phyloP scores from a whole-genome alignment of 2,329 filamentous ascomycete genomes.

The Albifimbria verrucaria region DNA sequence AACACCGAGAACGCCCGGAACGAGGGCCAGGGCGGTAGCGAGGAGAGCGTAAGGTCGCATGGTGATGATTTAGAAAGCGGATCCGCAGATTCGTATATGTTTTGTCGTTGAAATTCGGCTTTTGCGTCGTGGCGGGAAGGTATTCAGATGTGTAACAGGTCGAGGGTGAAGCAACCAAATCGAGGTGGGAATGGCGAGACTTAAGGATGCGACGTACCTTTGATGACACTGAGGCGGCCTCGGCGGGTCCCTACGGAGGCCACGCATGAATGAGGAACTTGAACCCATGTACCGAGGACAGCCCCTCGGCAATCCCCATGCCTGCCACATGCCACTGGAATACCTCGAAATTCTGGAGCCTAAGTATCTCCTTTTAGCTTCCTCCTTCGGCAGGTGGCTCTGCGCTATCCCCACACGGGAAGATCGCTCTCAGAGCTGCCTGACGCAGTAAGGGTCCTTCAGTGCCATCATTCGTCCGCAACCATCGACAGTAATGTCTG shows the following conservation, averaged over 20 bases:
- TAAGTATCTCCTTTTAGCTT: not conserved
- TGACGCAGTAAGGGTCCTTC: not conserved
- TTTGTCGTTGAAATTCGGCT: not conserved
- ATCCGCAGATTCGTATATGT: too few relatives aligned
- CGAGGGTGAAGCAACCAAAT: too few relatives aligned
- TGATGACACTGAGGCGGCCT: too few relatives aligned
- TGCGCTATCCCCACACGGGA: not conserved
- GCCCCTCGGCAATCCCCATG: not conserved
- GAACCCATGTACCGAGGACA: too few relatives aligned
- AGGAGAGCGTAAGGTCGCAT: conserved; percentile 64
- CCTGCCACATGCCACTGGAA: not conserved
- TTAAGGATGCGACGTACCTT: too few relatives aligned
- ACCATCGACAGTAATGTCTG: too few relatives aligned
- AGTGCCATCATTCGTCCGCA: too few relatives aligned
- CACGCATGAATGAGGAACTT: too few relatives aligned
- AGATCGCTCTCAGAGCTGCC: not conserved
- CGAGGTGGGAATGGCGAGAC: too few relatives aligned
- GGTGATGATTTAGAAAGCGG: conserved; percentile 23
- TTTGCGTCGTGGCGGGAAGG: not conserved
- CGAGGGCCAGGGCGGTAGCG: conserved; percentile 52
- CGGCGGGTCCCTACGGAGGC: too few relatives aligned
- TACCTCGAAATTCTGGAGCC: not conserved
- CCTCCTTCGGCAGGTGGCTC: not conserved
- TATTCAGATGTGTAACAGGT: too few relatives aligned
- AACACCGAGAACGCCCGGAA: conserved; percentile 58